Evolutionary conservation across 2,329 filamentous ascomycete species (phyloP).

Genomic region (Pyrenochaeta sp.): DNA sequence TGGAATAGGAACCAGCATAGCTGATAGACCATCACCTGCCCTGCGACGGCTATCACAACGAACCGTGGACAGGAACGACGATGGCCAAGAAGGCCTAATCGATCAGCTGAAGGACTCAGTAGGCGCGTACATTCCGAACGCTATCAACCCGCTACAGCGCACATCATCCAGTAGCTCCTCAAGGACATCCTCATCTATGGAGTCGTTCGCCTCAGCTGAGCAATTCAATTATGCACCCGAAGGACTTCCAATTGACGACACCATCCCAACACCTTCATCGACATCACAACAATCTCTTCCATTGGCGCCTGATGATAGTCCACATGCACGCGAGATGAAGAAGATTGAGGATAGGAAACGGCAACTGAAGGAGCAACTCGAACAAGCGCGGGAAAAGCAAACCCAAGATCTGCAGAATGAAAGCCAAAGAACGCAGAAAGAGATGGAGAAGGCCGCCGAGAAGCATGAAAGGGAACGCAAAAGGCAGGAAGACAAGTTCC

Average conservation of each 20-base stretch:
- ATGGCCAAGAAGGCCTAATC: slow-evolving; percentile 18
- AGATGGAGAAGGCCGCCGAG: slow-evolving; percentile 68
- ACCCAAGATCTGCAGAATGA: slow-evolving; percentile 38
- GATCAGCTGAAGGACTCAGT: slow-evolving; percentile 21
- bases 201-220: slow-evolving; percentile 55
- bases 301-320: slow-evolving; percentile 18
- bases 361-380: slow-evolving; percentile 69
- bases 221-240: slow-evolving; percentile 51
- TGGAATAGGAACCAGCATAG: slow-evolving; percentile 49
- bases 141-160: slow-evolving; percentile 38
- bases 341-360: slow-evolving; percentile 68
- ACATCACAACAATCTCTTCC: slow-evolving; percentile 35
- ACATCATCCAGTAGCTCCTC: slow-evolving; percentile 38
- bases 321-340: slow-evolving; percentile 63
- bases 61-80: slow-evolving; percentile 13
- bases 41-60: slow-evolving; percentile 32
- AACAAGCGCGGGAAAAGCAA: slow-evolving; percentile 64
- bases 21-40: slow-evolving; percentile 34
- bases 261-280: slow-evolving; percentile 37
- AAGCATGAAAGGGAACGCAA: slow-evolving; percentile 67
- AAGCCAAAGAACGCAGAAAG: slow-evolving; percentile 54
- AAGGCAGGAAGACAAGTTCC: slow-evolving; percentile 54
- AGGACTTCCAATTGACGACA: slow-evolving; percentile 33
- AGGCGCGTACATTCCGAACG: slow-evolving; percentile 28
- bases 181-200: slow-evolving; percentile 33